phyloP scores from a whole-genome alignment of 2,329 filamentous ascomycete genomes.

The Capronia coronata region DNA sequence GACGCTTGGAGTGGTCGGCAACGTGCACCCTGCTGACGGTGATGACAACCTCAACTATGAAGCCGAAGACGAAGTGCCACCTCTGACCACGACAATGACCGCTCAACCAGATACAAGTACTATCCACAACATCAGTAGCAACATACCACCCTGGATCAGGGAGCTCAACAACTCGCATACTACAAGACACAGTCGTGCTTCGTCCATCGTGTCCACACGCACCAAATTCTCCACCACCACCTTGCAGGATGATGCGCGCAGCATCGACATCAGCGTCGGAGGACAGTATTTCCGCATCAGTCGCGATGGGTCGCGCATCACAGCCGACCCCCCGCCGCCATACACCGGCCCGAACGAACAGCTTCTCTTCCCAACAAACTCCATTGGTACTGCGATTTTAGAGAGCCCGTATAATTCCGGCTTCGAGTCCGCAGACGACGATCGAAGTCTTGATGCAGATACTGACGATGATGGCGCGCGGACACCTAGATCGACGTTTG shows the following conservation, averaged over 20 bases:
- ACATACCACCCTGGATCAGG: constrained; percentile 20
- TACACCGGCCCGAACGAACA: constrained; percentile 20
- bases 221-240: constrained; percentile 31
- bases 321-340: constrained; percentile 26
- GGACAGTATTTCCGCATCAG: constrained; percentile 32
- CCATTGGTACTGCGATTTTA: not conserved
- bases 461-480: constrained; percentile 8
- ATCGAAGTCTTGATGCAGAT: not conserved
- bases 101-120: constrained; percentile 3
- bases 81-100: not conserved
- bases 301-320: constrained; percentile 31
- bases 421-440: not conserved
- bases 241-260: constrained; percentile 29
- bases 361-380: constrained; percentile 6
- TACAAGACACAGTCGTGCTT: constrained; percentile 30
- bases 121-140: not conserved
- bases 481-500: constrained; percentile 15
- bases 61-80: constrained; percentile 8
- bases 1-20: constrained; percentile 1
- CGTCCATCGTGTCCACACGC: constrained; percentile 31
- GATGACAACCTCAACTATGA: not conserved
- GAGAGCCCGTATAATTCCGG: not conserved
- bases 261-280: constrained; percentile 31
- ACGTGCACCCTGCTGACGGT: not conserved
- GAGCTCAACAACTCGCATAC: constrained; percentile 21